Evolutionary conservation across 1,284 basidiomycete genomes (phyloP), one percentile per base, ranked within the genome.

Genomic region (Fereydounia khargensis): DNA sequence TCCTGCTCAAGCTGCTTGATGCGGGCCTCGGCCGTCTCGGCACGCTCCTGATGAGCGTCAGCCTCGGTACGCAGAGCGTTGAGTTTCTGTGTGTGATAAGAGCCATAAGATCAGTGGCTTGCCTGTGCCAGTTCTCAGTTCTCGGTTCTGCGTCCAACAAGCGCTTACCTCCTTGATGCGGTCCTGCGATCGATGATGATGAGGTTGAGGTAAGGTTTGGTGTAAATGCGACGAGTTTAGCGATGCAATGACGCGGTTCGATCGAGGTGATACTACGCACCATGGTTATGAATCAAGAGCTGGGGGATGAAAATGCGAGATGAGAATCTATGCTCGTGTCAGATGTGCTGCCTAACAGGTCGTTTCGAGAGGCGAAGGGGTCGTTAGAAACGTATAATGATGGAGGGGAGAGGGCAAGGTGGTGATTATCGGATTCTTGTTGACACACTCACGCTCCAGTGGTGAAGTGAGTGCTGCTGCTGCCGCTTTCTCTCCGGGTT

Each of bases 61-160:
- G 89, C 91, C 81, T 98, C 94, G 40, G 79, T 76, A 63, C 91
- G 90, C 71, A 97, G 79, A 47, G 81, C 77, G 70, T 79, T 79
- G 72, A 83, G 79, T 75, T 81, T 79, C 81, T 83, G 55, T 35
- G 22, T 25, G 13, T 17, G 14, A 25, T 14, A 20, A 39, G 14
- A 8, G 6, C 2, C 20, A 22, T 8, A 18, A 17, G 20, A 18
- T 33, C 21, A 41, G 39, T 35, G n/a, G n/a, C n/a, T 24, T 22
- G 19, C 38, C 30, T 35, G 22, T 27, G 18, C 13, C 17, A 21
- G n/a, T 36, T 11, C 20, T 11, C 18, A 3, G 0, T 16, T 7
- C 27, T 34, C 23, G 2, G 6, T 9, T 34, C 14, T n/a, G n/a
- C n/a, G n/a, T n/a, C n/a, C n/a, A n/a, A n/a, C 6, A 11, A 20